These are phyloP conservation scores for Barnettozyma hawaiiensis DNA, from an alignment of 1,139 yeast genomes.

Conservation along the genomic window DNA sequence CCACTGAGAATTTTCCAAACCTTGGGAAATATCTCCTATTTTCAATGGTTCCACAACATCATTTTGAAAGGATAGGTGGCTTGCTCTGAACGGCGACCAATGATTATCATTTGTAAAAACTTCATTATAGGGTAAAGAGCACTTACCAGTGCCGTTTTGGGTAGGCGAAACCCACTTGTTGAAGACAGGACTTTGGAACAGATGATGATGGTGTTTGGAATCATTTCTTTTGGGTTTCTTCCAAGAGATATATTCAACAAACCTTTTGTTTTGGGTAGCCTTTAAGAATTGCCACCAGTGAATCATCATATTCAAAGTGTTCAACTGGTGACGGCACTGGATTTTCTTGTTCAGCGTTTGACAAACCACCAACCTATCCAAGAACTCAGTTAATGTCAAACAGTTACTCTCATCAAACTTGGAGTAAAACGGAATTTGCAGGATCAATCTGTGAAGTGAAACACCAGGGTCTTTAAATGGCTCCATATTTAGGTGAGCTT, in stretches of 20 bases:
- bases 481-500: conserved; percentile 51
- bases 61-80: background rate
- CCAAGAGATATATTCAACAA: background rate
- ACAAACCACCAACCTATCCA: conserved; percentile 56
- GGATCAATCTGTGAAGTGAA: conserved; percentile 58
- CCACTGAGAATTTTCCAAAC: conserved; percentile 22
- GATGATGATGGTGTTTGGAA: background rate
- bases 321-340: conserved; percentile 43
- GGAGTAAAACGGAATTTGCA: conserved; percentile 71
- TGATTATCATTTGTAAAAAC: conserved; percentile 7
- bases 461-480: conserved; percentile 54
- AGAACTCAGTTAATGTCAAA: conserved; percentile 65
- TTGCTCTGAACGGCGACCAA: conserved; percentile 15
- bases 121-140: background rate
- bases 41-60: conserved; percentile 1
- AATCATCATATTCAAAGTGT: conserved; percentile 52
- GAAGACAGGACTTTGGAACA: conserved; percentile 5
- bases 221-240: background rate
- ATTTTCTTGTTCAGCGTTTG: conserved; percentile 55
- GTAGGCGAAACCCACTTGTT: background rate
- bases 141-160: background rate
- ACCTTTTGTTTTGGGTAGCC: background rate
- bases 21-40: conserved; percentile 12
- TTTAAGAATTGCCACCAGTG: conserved; percentile 47
- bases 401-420: conserved; percentile 67